Conservation (phyloP, 345 rosid species). For the Bruguiera gymnorhiza region DNA sequence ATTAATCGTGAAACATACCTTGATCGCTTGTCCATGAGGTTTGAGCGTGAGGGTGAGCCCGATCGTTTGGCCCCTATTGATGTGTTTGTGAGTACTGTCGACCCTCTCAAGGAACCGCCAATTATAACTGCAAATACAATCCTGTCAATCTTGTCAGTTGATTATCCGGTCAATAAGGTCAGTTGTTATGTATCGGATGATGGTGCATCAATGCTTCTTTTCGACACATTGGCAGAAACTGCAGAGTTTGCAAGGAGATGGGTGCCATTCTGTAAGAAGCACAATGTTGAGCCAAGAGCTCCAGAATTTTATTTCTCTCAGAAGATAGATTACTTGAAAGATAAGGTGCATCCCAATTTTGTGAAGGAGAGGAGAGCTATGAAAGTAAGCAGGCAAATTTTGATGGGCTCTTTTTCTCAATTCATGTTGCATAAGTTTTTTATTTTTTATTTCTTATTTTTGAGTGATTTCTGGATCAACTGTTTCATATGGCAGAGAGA, state of each 20-base stretch:
- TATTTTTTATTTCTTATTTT: no score
- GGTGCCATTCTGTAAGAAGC: constrained; percentile 94
- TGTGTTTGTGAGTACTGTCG: constrained; percentile 85
- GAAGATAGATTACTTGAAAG: constrained; percentile 94
- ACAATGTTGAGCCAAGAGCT: constrained; percentile 81
- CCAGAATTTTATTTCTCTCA: constrained; percentile 90
- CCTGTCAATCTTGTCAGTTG: constrained; percentile 71
- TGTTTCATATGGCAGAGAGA: constrained; percentile 59
- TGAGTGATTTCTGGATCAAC: background rate
- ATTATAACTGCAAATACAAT: constrained; percentile 94
- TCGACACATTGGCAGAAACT: constrained; percentile 81
- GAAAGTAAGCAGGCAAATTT: constrained; percentile 53
- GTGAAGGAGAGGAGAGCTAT: constrained; percentile 97
- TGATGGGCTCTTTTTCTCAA: no score
- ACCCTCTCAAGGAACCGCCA: constrained; percentile 98
- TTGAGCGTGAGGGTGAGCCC: constrained; percentile 81
- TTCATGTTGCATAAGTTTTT: no score
- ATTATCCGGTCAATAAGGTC: constrained; percentile 83
- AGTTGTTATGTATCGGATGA: constrained; percentile 97
- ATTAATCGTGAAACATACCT: constrained; percentile 86
- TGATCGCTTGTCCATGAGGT: constrained; percentile 81
- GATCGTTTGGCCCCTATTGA: constrained; percentile 77
- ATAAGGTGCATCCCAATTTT: constrained; percentile 86
- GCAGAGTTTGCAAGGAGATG: constrained; percentile 96
- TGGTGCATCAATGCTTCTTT: constrained; percentile 93